These are phyloP conservation scores for Tricholoma terreum DNA, from an alignment of 768 basidiomycete genomes.

Conservation along the genomic window DNA sequence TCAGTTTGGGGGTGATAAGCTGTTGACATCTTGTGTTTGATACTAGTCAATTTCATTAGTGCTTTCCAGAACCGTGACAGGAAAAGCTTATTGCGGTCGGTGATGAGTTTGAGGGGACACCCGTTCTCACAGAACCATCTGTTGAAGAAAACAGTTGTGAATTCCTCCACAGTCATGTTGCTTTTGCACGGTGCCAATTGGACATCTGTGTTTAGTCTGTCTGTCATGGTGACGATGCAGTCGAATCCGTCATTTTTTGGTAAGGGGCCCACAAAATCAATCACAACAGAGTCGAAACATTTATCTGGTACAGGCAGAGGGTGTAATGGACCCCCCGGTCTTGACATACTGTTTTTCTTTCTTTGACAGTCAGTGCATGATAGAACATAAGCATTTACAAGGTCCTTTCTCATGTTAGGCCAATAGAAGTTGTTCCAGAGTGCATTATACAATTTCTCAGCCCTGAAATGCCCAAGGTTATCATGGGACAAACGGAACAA, in stretches of 20 bases:
- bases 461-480: too few relatives aligned
- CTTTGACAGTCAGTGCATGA: slow-evolving; percentile 23
- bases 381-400: too few relatives aligned
- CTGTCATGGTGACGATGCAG: slow-evolving; percentile 17
- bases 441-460: too few relatives aligned
- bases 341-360: too few relatives aligned
- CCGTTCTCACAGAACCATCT: slow-evolving; percentile 31
- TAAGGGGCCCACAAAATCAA: too few relatives aligned
- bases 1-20: slow-evolving; percentile 29
- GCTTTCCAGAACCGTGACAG: slow-evolving; percentile 29
- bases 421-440: too few relatives aligned
- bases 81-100: slow-evolving; percentile 33
- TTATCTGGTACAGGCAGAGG: too few relatives aligned
- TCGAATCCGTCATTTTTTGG: slow-evolving; percentile 28
- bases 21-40: slow-evolving; percentile 27
- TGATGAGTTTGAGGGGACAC: slow-evolving; percentile 25
- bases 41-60: slow-evolving; percentile 14
- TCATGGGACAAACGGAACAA: too few relatives aligned
- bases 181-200: slow-evolving; percentile 7
- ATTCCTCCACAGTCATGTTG: slow-evolving; percentile 17
- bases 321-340: too few relatives aligned
- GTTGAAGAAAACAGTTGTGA: slow-evolving; percentile 23
- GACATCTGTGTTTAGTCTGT: slow-evolving; percentile 9
- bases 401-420: too few relatives aligned
- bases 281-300: too few relatives aligned